These are phyloP conservation scores for Ustilago xerochloae DNA, from an alignment of 1,284 basidiomycete species.

Conservation along the genomic window DNA sequence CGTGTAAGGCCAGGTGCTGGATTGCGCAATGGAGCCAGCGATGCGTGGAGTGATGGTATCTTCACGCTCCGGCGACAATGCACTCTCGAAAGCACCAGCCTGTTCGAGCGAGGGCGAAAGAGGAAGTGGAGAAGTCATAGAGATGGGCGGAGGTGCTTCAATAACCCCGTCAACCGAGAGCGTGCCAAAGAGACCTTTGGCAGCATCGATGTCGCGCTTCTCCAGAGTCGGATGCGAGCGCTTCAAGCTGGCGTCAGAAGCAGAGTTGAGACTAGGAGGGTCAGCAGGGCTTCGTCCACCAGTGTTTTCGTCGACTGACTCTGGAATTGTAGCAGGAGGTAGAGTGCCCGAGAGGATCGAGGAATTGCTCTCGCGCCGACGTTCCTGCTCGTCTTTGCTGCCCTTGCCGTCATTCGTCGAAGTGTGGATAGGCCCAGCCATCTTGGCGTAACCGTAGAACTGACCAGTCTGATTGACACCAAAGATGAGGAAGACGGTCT, in stretches of 20 bases:
- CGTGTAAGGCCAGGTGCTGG: constrained; percentile 47
- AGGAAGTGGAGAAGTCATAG: constrained; percentile 44
- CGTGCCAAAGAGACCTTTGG: constrained; percentile 14
- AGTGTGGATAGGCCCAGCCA: constrained; percentile 60
- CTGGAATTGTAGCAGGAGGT: constrained; percentile 12
- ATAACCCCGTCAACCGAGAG: constrained; percentile 11
- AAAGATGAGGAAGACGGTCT: constrained; percentile 87
- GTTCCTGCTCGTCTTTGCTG: constrained; percentile 35
- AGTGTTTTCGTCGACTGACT: constrained; percentile 23
- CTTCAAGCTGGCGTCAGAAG: background rate
- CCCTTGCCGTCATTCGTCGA: constrained; percentile 19
- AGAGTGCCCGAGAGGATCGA: constrained; percentile 19
- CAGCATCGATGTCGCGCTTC: constrained; percentile 34
- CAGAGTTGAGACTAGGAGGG: background rate
- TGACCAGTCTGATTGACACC: constrained; percentile 86
- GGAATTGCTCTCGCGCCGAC: constrained; percentile 26
- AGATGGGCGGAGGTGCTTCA: background rate
- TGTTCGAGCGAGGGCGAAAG: constrained; percentile 32
- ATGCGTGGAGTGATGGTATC: constrained; percentile 39
- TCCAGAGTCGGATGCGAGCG: constrained; percentile 21
- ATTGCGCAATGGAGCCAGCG: constrained; percentile 24
- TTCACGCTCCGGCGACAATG: constrained; percentile 13
- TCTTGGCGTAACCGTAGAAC: constrained; percentile 67
- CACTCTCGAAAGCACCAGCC: background rate
- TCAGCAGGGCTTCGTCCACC: background rate